Conservation (phyloP, 768 basidiomycete genomes). For the Pisolithus orientalis region DNA sequence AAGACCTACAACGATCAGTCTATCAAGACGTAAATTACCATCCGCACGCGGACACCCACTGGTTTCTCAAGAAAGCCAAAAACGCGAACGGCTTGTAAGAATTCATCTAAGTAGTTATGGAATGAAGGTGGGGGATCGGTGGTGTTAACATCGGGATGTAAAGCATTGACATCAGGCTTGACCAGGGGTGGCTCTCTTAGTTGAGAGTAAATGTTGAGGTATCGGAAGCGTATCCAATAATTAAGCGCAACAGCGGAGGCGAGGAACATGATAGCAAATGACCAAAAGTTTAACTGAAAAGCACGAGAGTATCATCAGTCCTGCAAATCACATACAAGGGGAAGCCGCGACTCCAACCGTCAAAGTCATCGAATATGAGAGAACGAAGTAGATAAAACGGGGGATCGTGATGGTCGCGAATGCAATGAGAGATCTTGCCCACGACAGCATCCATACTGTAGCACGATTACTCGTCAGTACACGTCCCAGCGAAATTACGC, state of each 20-base stretch:
- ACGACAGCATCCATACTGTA: slow-evolving; percentile 77
- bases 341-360: slow-evolving; percentile 45
- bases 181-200: slow-evolving; percentile 76
- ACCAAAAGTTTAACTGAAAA: slow-evolving; percentile 82
- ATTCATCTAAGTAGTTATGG: slow-evolving; percentile 96
- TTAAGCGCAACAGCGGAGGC: slow-evolving; percentile 62
- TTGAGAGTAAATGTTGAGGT: slow-evolving; percentile 68
- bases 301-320: slow-evolving; percentile 1
- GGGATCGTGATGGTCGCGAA: slow-evolving; percentile 84
- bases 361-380: slow-evolving; percentile 86
- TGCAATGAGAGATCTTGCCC: slow-evolving; percentile 65
- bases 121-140: slow-evolving; percentile 69
- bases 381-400: slow-evolving; percentile 63
- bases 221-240: slow-evolving; percentile 81
- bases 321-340: background rate
- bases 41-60: slow-evolving; percentile 37
- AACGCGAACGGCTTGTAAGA: slow-evolving; percentile 90
- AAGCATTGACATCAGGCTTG: slow-evolving; percentile 78
- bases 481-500: background rate
- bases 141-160: slow-evolving; percentile 89
- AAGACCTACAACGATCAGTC: slow-evolving; percentile 56
- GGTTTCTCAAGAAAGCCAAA: slow-evolving; percentile 98
- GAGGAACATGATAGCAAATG: slow-evolving; percentile 72
- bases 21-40: background rate
- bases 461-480: background rate